Base-by-base conservation (phyloP, 2,329 filamentous ascomycete species). In the Penicillium sp. region DNA sequence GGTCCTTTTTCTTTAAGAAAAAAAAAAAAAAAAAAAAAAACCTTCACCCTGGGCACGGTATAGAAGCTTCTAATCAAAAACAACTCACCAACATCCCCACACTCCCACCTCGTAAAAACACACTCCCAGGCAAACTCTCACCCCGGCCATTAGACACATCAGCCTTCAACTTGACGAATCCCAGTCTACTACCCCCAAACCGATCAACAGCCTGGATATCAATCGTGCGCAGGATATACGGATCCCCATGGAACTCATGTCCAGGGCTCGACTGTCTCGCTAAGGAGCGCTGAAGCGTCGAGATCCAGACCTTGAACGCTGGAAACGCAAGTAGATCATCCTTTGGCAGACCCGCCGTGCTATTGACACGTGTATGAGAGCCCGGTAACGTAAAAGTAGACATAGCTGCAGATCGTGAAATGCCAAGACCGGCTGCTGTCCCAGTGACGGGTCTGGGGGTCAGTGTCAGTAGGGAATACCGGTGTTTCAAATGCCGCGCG, bases 21-120 rank as follows among this genome's bases (percentile, higher is more conserved):
- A 19, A 19, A 1, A 1, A 19, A 4, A 29, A 3, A 10, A 11
- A 11, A 29, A 10, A 39, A 56, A 39, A 37, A 37, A 45, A 55
- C 44, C 37, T 37, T 37, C 35, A 19, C 10, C 35, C 35, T n/a
- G 35, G n/a, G 35, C n/a, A 37, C 35, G n/a, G 35, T 39, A 39
- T 39, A 39, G 35, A 27, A 19, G 42, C 42, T 29, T 46, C 39
- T 10, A 47, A 46, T 53, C 27, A 47, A 19, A 10, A 16, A 4
- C 6, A 23, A 68, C 75, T 65, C 69, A 83, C 82, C 55, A 87
- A 69, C 71, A 86, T 82, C 9, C 76, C 83, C 1, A 86, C 82
- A 70, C 82, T 85, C 2, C 83, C 83, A 9, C 84, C 84, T 39
- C 84, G 73, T 54, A 87, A 68, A 60, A 86, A 86, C 3, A 86